phyloP scores from a whole-genome alignment of 495 filamentous ascomycete species.

The Lindgomyces ingoldianus region DNA sequence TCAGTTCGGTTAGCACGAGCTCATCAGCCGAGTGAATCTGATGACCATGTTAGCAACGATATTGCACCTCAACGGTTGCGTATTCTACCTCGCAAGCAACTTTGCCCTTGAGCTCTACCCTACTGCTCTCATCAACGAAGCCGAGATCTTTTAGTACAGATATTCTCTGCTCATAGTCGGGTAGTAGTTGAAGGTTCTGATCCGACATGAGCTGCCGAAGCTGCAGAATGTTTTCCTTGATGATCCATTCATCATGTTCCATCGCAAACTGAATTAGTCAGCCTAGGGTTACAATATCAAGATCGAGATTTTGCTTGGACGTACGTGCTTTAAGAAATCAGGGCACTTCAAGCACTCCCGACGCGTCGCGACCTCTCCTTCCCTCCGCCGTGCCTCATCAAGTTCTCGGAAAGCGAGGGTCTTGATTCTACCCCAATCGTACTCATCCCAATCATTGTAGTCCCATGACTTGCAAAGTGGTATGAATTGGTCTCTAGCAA shows the following conservation, averaged over 20 bases:
- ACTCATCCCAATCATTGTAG: constrained; percentile 74
- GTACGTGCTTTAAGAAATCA: constrained; percentile 81
- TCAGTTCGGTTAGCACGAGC: constrained; percentile 92
- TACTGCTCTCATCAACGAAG: constrained; percentile 80
- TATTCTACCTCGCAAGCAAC: constrained; percentile 80
- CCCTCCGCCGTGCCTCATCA: constrained; percentile 64
- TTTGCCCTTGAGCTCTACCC: constrained; percentile 94
- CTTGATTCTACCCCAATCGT: constrained; percentile 77
- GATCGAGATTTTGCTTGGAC: constrained; percentile 36
- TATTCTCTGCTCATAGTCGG: constrained; percentile 95
- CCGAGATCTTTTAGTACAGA: constrained; percentile 84
- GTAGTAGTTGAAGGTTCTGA: constrained; percentile 94
- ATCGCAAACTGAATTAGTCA: constrained; percentile 67
- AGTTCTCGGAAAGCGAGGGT: constrained; percentile 74
- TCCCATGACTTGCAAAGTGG: constrained; percentile 70
- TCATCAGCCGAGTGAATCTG: constrained; percentile 94
- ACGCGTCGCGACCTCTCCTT: constrained; percentile 58
- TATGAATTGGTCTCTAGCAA: constrained; percentile 62
- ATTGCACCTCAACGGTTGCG: background rate
- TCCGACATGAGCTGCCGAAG: constrained; percentile 87
- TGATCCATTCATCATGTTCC: constrained; percentile 91
- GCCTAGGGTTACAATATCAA: background rate
- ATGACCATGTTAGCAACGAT: constrained; percentile 11
- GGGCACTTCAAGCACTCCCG: constrained; percentile 66
- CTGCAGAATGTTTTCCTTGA: constrained; percentile 84